Base-by-base conservation (phyloP, 2,329 filamentous ascomycete species). In the Fusarium dimerum region DNA sequence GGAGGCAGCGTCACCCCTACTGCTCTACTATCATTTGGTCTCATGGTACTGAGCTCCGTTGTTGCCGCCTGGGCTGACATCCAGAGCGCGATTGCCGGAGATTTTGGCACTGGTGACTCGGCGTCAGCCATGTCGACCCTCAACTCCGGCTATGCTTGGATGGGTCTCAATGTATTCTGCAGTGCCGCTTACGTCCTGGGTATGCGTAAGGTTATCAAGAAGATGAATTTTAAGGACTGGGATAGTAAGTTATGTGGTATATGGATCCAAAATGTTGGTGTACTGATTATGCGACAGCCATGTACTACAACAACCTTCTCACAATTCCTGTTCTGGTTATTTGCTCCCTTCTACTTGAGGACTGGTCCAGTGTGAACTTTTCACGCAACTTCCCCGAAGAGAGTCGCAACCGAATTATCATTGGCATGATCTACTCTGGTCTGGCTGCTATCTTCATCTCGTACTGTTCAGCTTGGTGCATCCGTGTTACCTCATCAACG, bases 291-390 rank as follows among this genome's bases (percentile, higher is more conserved):
- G 20, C 41, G 45, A 44, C 60, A 97, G 93, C 92, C 68, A 99
- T 97, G 94, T 97, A 94, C 78, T 99, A 99, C 82, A 99, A 99
- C 84, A 97, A 99, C 76, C 83, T 97, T 44, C 85, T 99, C 62
- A 96, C 92, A 51, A 96, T 99, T 59, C 94, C 94, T 29, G 88
- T 97, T 66, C 85, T 99, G 47, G 74, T 97, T 52, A 71, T 91
- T 64, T 86, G 87, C 71, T 95, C 93, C 34, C 77, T 97, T 48
- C 66, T 96, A 59, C 78, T 88, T 61, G 94, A 99, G 73, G 90
- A 97, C 76, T 99, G 94, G 94, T 96, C 92, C 7, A 78, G 83
- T 46, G 80, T 81, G 56, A 99, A 99, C 76, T 76, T 99, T 63
- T 75, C 78, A 62, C 85, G 82, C 73, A 97, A 97, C 80, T 99